Evolutionary conservation across 768 basidiomycete genomes (phyloP).

Genomic region (Mycena epipterygia): DNA sequence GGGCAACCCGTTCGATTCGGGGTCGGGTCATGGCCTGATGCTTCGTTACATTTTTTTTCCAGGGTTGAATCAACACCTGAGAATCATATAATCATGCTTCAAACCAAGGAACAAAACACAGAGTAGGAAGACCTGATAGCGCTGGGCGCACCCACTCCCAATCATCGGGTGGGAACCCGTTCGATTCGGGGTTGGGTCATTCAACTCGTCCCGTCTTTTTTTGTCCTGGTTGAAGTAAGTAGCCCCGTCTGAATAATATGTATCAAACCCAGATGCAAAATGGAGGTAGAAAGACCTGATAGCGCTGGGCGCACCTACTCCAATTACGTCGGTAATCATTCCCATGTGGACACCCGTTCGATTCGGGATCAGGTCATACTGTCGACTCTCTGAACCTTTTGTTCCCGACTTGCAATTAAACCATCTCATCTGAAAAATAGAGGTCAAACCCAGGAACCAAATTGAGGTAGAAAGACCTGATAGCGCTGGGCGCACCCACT

Average conservation of each 20-base stretch:
- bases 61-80: neutral
- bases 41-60: no score
- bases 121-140: neutral
- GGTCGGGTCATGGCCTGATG: neutral
- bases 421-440: neutral
- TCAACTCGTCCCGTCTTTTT: neutral
- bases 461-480: no score
- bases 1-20: neutral
- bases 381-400: neutral
- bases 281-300: neutral
- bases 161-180: neutral
- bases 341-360: neutral
- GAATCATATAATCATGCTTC: neutral
- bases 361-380: neutral
- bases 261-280: neutral
- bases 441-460: no score
- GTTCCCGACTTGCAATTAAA: neutral
- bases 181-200: slow-evolving; percentile 9
- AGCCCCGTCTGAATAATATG: no score
- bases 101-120: neutral
- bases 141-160: neutral
- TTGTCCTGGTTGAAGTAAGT: no score
- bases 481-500: neutral
- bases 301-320: neutral
- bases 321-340: no score